A percentile compares a stretch with the other conserved stretches of the same genome.
Conservation (phyloP, 2,329 filamentous ascomycete genomes). For the Pseudogymnoascus sp. region DNA sequence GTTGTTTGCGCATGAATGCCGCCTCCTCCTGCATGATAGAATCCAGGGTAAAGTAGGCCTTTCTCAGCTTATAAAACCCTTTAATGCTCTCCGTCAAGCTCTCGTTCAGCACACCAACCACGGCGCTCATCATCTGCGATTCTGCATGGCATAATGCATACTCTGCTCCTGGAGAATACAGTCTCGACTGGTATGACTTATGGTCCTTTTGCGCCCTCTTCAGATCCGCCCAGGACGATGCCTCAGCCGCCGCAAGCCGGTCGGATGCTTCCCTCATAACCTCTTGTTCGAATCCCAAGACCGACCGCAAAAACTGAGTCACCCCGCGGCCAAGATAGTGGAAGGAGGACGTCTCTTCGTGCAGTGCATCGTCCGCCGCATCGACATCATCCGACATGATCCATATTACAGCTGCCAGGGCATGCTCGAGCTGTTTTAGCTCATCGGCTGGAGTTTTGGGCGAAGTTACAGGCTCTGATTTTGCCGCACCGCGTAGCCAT, state of each 20-base stretch:
- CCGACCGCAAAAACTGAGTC: conserved; percentile 74
- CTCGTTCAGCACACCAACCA: conserved; percentile 85
- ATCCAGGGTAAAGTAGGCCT: conserved; percentile 78
- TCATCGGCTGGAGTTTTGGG: conserved; percentile 34
- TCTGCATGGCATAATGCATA: conserved; percentile 78
- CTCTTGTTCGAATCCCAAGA: conserved; percentile 85
- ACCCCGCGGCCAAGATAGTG: conserved; percentile 78
- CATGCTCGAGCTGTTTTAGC: conserved; percentile 48
- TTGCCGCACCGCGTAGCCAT: background rate
- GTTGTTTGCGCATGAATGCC: conserved; percentile 36
- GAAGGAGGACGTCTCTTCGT: conserved; percentile 71
- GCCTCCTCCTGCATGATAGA: conserved; percentile 68
- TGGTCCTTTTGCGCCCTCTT: conserved; percentile 63
- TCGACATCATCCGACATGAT: conserved; percentile 90
- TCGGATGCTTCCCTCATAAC: conserved; percentile 76
- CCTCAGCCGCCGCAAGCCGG: conserved; percentile 67
- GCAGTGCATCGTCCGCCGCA: conserved; percentile 65
- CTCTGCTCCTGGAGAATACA: conserved; percentile 80
- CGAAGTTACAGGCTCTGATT: conserved; percentile 3
- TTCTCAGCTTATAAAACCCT: conserved; percentile 86
- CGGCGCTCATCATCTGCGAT: conserved; percentile 79
- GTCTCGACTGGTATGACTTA: conserved; percentile 41
- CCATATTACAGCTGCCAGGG: conserved; percentile 56
- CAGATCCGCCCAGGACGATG: conserved; percentile 65
- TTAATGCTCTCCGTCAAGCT: conserved; percentile 84